Base-by-base conservation (phyloP, 2,329 filamentous ascomycete species). In the Colletotrichum spinosum region DNA sequence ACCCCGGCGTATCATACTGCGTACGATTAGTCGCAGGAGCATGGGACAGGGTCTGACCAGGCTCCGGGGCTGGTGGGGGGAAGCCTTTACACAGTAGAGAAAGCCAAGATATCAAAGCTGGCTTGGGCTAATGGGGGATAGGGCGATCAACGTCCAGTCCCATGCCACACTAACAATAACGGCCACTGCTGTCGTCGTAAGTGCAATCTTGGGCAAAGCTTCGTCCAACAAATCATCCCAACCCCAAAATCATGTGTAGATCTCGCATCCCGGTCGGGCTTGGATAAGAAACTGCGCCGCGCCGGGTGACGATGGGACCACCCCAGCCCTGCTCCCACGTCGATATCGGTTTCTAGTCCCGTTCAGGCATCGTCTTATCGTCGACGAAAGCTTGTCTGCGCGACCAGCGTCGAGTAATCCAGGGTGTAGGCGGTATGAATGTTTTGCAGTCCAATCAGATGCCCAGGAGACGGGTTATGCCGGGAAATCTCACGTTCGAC, bases 61-160 rank as follows among this genome's bases (percentile, higher is more conserved):
- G 38, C 39, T 52, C 37, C 34, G 33, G 41, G 41, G 51, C 34
- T 7, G 45, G 42, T 34, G 50, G 49, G 48, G 54, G 35, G 15
- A 12, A 38, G 37, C 6, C 10, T 34, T 13, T 42, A 35, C 37
- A 48, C 25, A 61, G 52, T 62, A 51, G 62, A 54, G 61, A 42
- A 60, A 55, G 58, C 46, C 52, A 62, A 62, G 58, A 65, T 62
- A 62, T 62, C 62, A 52, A 51, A 42, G 25, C 45, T 11, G n/a
- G 10, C 10, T 39, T 11, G 46, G 9, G 9, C 62, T 58, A 61
- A 62, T 65, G 57, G 53, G 25, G 15, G n/a, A 44, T 38, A 17
- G 10, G 13, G 25, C 17, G 4, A 15, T 17, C 45, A 15, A 50
- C 25, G 37, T 37, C n/a, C 42, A 17, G 25, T 34, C 39, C 42